phyloP scores from a whole-genome alignment of 129 eudicot genomes.

The Ambrosia trifida region DNA sequence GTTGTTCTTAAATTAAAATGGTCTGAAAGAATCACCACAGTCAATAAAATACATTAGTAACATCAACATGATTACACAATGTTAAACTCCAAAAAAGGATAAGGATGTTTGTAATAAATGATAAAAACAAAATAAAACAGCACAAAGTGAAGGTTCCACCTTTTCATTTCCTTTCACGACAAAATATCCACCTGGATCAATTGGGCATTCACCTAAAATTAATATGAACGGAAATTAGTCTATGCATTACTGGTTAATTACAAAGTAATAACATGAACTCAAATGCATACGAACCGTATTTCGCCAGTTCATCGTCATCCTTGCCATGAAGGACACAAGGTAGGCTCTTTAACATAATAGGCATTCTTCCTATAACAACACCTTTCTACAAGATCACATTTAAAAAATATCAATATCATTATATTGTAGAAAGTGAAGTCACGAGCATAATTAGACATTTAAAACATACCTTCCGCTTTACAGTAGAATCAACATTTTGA shows the following conservation, averaged over 20 bases:
- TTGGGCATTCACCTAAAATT: conserved; percentile 86
- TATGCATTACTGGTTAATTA: neutral
- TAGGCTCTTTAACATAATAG: conserved; percentile 80
- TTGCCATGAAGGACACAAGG: conserved; percentile 66
- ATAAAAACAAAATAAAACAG: too few relatives aligned
- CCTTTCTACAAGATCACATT: conserved; percentile 45
- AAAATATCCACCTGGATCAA: conserved; percentile 98
- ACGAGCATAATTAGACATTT: conserved; percentile 12
- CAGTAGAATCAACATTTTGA: conserved; percentile 38
- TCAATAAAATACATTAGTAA: conserved; percentile 16
- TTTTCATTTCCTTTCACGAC: conserved; percentile 88
- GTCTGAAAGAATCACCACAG: conserved; percentile 52
- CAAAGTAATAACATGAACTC: conserved; percentile 7
- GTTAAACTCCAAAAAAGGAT: neutral
- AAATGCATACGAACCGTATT: conserved; percentile 48
- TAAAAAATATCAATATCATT: conserved; percentile 9
- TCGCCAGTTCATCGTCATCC: conserved; percentile 90
- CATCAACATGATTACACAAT: neutral
- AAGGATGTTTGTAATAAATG: too few relatives aligned
- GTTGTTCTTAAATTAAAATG: conserved; percentile 93
- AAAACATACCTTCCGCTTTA: conserved; percentile 33
- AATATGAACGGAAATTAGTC: conserved; percentile 4
- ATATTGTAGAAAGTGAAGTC: conserved; percentile 14
- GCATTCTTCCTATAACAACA: conserved; percentile 76
- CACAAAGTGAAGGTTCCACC: conserved; percentile 37